A percentile compares a stretch with the other conserved stretches of the same genome.
Conservation (phyloP, 2,329 filamentous ascomycete species). For the Emericellopsis atlantica region DNA sequence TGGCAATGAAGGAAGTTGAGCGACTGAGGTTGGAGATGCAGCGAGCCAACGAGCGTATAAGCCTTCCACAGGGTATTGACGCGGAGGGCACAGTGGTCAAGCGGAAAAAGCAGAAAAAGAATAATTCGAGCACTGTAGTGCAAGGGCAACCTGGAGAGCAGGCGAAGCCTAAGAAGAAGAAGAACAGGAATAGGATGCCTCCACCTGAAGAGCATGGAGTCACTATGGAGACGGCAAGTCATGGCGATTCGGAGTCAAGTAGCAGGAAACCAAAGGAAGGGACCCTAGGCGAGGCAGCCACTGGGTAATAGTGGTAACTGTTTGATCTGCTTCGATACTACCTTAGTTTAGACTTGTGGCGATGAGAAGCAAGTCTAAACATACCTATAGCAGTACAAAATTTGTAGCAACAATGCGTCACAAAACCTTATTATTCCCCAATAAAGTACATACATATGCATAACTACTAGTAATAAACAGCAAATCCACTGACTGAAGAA, state of each 20-base stretch:
- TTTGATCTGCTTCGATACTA: no score
- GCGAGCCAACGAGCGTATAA: conserved; percentile 61
- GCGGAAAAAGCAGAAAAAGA: conserved; percentile 56
- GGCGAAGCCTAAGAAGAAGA: conserved; percentile 39
- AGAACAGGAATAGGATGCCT: conserved; percentile 15
- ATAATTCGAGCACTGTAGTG: conserved; percentile 9
- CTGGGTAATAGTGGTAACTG: no score
- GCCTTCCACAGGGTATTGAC: conserved; percentile 56
- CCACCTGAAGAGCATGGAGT: no score
- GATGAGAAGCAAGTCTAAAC: conserved; percentile 4
- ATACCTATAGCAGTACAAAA: conserved; percentile 4
- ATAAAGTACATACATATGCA: no score
- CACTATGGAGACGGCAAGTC: conserved; percentile 4
- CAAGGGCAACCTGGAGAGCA: conserved; percentile 12
- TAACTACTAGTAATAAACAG: conserved; percentile 25
- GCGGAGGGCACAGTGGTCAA: conserved; percentile 53
- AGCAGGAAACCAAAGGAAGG: no score
- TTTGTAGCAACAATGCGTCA: no score
- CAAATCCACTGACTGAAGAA: conserved; percentile 3
- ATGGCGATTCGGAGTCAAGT: no score
- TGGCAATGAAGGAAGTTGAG: conserved; percentile 82
- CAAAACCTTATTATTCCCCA: no score
- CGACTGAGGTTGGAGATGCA: conserved; percentile 81
- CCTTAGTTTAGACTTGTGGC: no score
- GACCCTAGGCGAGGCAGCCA: no score